These are phyloP conservation scores for Ophiostoma pallidulum DNA, from an alignment of 2,329 filamentous ascomycete genomes.

Conservation along the genomic window DNA sequence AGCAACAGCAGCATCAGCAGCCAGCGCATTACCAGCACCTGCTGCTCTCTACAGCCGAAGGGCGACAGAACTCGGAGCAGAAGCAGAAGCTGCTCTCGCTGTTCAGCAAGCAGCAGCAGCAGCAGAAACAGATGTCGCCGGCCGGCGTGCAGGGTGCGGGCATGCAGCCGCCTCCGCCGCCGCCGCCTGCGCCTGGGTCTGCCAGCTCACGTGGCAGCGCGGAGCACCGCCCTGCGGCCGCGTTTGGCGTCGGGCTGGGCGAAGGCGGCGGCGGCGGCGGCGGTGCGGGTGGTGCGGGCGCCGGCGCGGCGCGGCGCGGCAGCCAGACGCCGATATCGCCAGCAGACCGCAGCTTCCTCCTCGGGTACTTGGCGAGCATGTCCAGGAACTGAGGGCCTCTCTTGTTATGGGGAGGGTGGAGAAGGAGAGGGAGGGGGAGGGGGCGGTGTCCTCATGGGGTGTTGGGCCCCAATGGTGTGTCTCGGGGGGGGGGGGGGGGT, in stretches of 20 bases:
- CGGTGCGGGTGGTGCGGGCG: conserved; percentile 6
- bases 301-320: conserved; percentile 30
- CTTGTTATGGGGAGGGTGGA: not conserved
- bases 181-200: not conserved
- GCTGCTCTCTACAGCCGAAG: too few species aligned
- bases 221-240: not conserved
- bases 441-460: too few species aligned
- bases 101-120: conserved; percentile 32
- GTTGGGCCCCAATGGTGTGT: too few species aligned
- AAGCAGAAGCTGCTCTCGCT: conserved; percentile 47
- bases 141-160: not conserved
- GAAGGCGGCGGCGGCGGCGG: not conserved
- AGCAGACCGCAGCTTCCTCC: conserved; percentile 64
- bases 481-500: too few species aligned
- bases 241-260: not conserved
- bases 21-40: too few species aligned
- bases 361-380: conserved; percentile 60
- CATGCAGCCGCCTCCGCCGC: not conserved
- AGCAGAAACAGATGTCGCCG: conserved; percentile 20
- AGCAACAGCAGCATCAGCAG: not conserved
- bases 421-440: not conserved
- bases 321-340: conserved; percentile 52
- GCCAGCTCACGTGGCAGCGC: conserved; percentile 10
- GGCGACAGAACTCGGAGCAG: conserved; percentile 33
- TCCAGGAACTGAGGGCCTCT: conserved; percentile 23